phyloP scores from a whole-genome alignment of 225 moss, liverwort and hornwort species.

The Thuidium tamariscinum region DNA sequence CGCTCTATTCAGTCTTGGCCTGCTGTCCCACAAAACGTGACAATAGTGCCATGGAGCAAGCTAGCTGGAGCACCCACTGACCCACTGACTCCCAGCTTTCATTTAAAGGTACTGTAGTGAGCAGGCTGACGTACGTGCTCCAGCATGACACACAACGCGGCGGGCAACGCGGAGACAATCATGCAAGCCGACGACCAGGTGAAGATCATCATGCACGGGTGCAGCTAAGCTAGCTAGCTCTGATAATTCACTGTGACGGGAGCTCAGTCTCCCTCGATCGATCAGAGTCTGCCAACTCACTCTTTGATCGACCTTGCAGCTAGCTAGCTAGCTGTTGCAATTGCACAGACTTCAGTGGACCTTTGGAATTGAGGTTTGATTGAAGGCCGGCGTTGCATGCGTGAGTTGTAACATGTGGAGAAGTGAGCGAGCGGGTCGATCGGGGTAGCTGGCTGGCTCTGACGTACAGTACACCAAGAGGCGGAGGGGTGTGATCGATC shows the following conservation, averaged over 20 bases:
- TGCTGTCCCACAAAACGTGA: constrained; percentile 14
- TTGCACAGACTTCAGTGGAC: not conserved
- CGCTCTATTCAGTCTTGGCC: not conserved
- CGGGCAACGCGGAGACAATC: constrained; percentile 40
- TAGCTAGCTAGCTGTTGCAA: not conserved
- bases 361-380: not conserved
- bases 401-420: not conserved
- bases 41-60: not conserved
- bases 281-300: not conserved
- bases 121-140: not conserved
- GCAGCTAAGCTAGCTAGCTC: not conserved
- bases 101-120: not conserved
- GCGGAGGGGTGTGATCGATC: not conserved
- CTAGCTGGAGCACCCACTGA: constrained; percentile 12
- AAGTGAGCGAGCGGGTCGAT: not conserved
- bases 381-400: not conserved
- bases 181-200: constrained; percentile 17
- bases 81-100: constrained; percentile 25
- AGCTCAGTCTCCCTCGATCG: not conserved
- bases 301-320: not conserved
- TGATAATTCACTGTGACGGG: not conserved
- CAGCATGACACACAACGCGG: constrained; percentile 48
- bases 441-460: not conserved
- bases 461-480: not conserved
- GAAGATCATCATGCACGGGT: constrained; percentile 1